Conservation (phyloP, 164 flowering plant genomes). For the Aristolochia californica region DNA sequence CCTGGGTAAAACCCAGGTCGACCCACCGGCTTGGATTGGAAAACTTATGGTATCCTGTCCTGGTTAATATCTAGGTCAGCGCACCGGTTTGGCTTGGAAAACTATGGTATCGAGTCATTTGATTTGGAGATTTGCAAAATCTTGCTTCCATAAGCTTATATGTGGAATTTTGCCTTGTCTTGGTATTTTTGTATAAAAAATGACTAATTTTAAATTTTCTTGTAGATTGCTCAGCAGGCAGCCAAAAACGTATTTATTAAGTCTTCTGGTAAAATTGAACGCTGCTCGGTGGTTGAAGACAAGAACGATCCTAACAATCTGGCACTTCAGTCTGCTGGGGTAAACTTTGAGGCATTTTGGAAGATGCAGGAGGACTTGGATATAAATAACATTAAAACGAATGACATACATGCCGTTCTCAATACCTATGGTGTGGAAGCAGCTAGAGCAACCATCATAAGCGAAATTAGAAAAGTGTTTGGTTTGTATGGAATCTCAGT, state of each 20-base stretch:
- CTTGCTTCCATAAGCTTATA: neutral
- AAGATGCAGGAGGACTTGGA: conserved; percentile 65
- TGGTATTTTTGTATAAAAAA: neutral
- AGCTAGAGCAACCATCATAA: conserved; percentile 68
- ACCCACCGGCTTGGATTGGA: too few species aligned
- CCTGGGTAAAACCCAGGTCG: too few species aligned
- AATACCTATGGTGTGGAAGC: conserved; percentile 88
- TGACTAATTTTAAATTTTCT: neutral
- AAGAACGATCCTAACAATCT: conserved; percentile 19
- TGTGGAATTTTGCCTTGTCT: neutral
- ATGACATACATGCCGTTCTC: conserved; percentile 60
- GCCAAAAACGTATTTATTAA: conserved; percentile 65
- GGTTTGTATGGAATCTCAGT: conserved; percentile 54
- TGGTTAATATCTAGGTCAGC: too few species aligned
- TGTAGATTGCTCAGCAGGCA: conserved; percentile 70
- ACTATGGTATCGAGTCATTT: too few species aligned
- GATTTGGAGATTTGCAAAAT: too few species aligned
- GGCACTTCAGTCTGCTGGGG: conserved; percentile 65
- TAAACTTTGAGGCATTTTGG: conserved; percentile 61
- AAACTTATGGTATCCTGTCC: too few species aligned
- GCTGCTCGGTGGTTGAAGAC: conserved; percentile 38
- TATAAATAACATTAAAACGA: conserved; percentile 42
- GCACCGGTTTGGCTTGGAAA: too few species aligned
- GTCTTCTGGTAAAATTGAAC: conserved; percentile 47
- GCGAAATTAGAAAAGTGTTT: conserved; percentile 58